Base-by-base conservation (phyloP, 345 rosid genomes). In the Eucalyptus shirleyi region DNA sequence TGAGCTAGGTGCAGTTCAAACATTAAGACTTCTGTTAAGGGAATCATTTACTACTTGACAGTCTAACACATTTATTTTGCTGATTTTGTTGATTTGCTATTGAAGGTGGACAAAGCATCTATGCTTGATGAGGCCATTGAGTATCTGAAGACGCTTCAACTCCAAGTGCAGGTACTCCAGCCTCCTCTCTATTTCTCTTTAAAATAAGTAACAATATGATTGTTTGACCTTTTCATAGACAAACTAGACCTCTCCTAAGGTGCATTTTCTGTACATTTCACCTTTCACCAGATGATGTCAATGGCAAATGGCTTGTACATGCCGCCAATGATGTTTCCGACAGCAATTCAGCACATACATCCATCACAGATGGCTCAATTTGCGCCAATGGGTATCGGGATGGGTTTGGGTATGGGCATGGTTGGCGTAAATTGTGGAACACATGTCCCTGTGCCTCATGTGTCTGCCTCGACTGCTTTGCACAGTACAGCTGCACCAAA, bases 91-190 rank as follows among this genome's bases (percentile, higher is more conserved):
- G 49, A 23, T 91, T 90, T 32, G 47, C 85, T 12, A 40, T 77
- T 77, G 85, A 77, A 96, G 99, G 98, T 95, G 93, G 99, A 97
- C 94, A 97, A 96, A 92, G 99, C 99, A 93, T 96, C 99, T 9
- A 95, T 97, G 98, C 96, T 97, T 50, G 99, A 97, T 87, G 98
- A 97, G 95, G 99, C 99, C 55, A 97, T 97, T 30, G 99, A 96
- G 88, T 96, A 97, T 94, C 92, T 96, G 62, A 97, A 96, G 94
- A 92, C 95, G 32, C 99, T 97, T 67, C 99, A 96, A 92, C 94
- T 96, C 91, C 99, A 96, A 92, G 96, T 97, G 13, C 99, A 97
- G 96, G 99, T 95, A 40, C 47, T 19, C 85, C 85, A 77, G 30
- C 9, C 85, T 77, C 47, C 47, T 77, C 85, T 77, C 47, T 77